Evolutionary conservation across 2,329 filamentous ascomycete genomes (phyloP), one percentile per base, ranked within the genome.

Genomic region (Microdochium bolleyi): DNA sequence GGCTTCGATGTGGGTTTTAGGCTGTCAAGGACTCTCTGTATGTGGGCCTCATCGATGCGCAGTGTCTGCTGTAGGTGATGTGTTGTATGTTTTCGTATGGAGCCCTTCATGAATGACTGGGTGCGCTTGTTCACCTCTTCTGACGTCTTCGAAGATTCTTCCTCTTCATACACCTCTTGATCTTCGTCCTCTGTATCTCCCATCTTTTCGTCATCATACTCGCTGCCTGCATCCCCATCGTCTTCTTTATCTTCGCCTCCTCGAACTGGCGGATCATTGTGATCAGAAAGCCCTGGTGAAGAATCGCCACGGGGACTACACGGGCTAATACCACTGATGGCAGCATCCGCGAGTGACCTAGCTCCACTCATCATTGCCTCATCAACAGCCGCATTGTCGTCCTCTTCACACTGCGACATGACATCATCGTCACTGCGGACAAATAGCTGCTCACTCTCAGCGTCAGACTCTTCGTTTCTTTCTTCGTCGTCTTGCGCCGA

Each of bases 41-140:
- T 46, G 21, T 16, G 5, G 8, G 16, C 4, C 51, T 56, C 63
- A 52, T 65, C 62, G 3, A 64, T 58, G 22, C 73, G 68, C 3
- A 84, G 56, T n/a, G 61, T 65, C 51, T 77, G 76, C 52, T 75
- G 68, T 1, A 86, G 68, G 25, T 77, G 72, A 4, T 81, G 62
- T 1, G 82, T 87, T 5, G 76, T 73, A 56, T 83, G 76, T 61
- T 84, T 87, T 52, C 78, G 76, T 59, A 67, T 80, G n/a, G 72
- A 66, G 14, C 77, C 74, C 61, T 80, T 84, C 32, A 86, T 66
- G 13, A 83, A 71, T 52, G 64, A 61, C 27, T 70, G 61, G 9
- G 66, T 68, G 14, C 73, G 71, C 58, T 70, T 72, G 46, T 73
- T 62, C 16, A 65, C 64, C 24, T 73, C 70, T 50, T 72, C 70